These are phyloP conservation scores for Arthrobotrys entomopaga DNA, from an alignment of 2,329 filamentous ascomycete genomes.

Conservation along the genomic window DNA sequence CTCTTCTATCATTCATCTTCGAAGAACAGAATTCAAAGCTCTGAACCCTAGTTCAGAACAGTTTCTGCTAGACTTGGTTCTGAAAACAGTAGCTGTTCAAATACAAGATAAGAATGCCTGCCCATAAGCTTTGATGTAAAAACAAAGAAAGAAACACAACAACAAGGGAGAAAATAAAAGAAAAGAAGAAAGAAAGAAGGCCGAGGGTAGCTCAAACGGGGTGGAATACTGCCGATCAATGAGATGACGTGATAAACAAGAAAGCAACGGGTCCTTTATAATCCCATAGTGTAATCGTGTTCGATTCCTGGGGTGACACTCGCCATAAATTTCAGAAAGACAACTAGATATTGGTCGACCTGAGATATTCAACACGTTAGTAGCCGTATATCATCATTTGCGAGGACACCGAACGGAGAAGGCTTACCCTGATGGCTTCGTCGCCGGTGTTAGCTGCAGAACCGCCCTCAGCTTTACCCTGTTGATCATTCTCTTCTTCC, in stretches of 20 bases:
- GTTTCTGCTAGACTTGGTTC: no score
- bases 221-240: no score
- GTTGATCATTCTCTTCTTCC: constrained; percentile 49
- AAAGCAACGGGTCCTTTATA: constrained; percentile 16
- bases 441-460: constrained; percentile 39
- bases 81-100: background rate
- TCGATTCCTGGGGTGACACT: constrained; percentile 97
- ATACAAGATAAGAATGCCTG: background rate
- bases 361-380: constrained; percentile 62
- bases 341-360: constrained; percentile 88
- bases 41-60: no score
- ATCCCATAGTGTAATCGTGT: constrained; percentile 90
- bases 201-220: no score
- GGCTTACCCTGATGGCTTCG: constrained; percentile 47
- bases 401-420: background rate
- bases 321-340: constrained; percentile 87
- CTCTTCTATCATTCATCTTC: no score
- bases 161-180: no score
- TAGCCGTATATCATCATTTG: background rate
- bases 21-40: no score
- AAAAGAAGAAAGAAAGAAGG: no score
- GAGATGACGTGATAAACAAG: no score
- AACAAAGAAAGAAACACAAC: no score
- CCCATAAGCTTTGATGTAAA: no score
- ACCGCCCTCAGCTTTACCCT: constrained; percentile 48